phyloP scores from a whole-genome alignment of 2,329 filamentous ascomycete genomes.

The Rhynchosporium agropyri region DNA sequence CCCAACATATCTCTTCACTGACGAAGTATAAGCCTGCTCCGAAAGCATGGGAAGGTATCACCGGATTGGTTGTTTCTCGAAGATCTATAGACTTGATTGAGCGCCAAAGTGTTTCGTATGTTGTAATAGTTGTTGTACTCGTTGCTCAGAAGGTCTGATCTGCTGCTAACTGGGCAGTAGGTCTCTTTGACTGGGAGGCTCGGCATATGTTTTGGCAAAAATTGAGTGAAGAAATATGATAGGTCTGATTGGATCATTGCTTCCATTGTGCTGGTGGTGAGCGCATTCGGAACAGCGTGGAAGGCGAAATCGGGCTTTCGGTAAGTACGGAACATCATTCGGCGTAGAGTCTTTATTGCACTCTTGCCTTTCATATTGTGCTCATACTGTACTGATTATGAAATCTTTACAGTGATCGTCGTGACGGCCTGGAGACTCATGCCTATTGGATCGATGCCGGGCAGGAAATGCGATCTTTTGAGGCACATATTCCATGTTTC shows the following conservation, averaged over 20 bases:
- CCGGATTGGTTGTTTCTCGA: not conserved
- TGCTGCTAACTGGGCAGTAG: conserved; percentile 10
- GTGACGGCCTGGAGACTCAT: conserved; percentile 8
- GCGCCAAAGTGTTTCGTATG: not conserved
- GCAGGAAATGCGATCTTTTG: not conserved
- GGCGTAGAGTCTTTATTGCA: too few species aligned
- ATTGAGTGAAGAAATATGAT: conserved; percentile 5
- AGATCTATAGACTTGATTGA: conserved; percentile 1
- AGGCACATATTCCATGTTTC: not conserved
- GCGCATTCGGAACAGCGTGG: not conserved
- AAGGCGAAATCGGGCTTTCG: conserved; percentile 11
- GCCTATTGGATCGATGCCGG: conserved; percentile 2
- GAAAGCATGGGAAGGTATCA: conserved; percentile 4
- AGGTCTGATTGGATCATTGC: conserved; percentile 5
- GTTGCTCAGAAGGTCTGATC: conserved; percentile 7
- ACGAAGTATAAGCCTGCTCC: not conserved
- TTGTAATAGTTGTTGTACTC: not conserved
- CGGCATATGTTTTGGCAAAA: conserved; percentile 2
- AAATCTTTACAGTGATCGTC: not conserved
- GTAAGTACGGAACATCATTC: not conserved
- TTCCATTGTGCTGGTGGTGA: conserved; percentile 3
- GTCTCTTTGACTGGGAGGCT: conserved; percentile 1
- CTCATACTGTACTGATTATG: not conserved
- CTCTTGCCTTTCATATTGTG: not conserved
- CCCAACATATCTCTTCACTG: not conserved